Evolutionary conservation across 257 asterid genomes (phyloP).

Genomic region (Euphrasia confusa): DNA sequence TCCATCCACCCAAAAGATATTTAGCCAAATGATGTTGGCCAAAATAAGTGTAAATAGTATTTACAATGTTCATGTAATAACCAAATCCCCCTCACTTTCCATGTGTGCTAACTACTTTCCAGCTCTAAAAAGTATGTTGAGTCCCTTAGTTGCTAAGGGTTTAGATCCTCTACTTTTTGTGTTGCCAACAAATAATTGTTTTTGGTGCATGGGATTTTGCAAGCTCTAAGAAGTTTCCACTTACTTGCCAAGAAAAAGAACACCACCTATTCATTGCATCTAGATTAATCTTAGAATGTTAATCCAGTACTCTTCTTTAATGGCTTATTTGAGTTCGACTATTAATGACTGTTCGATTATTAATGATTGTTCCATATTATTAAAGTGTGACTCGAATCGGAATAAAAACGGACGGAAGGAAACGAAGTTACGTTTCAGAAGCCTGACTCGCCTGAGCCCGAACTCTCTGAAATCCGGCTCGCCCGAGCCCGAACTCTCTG

Average conservation of each 20-base stretch:
- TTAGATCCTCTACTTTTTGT: conserved; percentile 15
- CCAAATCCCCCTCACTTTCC: conserved; percentile 20
- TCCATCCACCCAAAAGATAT: conserved; percentile 15
- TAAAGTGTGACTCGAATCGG: too few species aligned
- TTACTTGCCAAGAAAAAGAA: conserved; percentile 17
- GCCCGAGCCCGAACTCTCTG: too few species aligned
- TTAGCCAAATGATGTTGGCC: conserved; percentile 27
- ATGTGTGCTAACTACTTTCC: conserved; percentile 32
- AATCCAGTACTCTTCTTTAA: too few species aligned
- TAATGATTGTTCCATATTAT: too few species aligned
- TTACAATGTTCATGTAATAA: background rate
- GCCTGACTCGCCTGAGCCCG: too few species aligned
- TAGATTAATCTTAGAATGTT: background rate
- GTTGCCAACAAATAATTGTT: conserved; percentile 18
- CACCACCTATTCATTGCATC: background rate
- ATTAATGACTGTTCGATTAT: too few species aligned
- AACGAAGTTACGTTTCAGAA: too few species aligned
- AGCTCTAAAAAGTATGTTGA: conserved; percentile 28
- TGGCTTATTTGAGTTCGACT: too few species aligned
- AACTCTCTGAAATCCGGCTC: too few species aligned
- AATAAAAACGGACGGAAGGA: too few species aligned
- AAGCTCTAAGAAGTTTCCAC: background rate
- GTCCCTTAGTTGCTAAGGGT: conserved; percentile 25
- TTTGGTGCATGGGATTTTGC: conserved; percentile 18
- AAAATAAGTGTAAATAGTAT: background rate